These are phyloP conservation scores for Avena insularis DNA, from an alignment of 176 grass and related monocot genomes.

Conservation along the genomic window DNA sequence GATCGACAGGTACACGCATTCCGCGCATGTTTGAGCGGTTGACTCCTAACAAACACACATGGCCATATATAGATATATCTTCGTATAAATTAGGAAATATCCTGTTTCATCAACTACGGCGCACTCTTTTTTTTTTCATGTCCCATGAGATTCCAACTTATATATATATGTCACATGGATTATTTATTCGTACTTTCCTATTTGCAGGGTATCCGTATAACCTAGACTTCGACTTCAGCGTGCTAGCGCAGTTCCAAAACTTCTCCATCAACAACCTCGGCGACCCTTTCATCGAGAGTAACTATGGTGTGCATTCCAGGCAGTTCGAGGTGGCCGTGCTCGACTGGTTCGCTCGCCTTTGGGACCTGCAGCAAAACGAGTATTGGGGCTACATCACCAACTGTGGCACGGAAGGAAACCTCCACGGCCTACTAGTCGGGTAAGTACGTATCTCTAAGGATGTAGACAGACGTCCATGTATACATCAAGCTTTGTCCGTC, in stretches of 20 bases:
- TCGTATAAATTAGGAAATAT: too few species aligned
- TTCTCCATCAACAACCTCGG: constrained; percentile 57
- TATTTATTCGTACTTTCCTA: background rate
- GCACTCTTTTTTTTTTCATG: background rate
- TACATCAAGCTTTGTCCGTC: too few species aligned
- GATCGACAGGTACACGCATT: too few species aligned
- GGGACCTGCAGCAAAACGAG: constrained; percentile 30
- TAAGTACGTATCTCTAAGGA: too few species aligned
- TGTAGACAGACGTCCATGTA: too few species aligned
- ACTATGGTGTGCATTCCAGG: constrained; percentile 61
- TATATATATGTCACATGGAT: background rate
- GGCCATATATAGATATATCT: too few species aligned
- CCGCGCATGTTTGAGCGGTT: too few species aligned
- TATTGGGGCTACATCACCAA: constrained; percentile 68
- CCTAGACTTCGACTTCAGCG: constrained; percentile 51
- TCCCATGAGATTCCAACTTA: background rate
- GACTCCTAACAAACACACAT: too few species aligned
- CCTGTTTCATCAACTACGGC: background rate
- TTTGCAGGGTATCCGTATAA: constrained; percentile 53
- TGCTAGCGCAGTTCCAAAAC: constrained; percentile 22
- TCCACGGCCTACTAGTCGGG: background rate
- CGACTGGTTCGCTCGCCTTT: constrained; percentile 63
- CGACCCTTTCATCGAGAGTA: constrained; percentile 66
- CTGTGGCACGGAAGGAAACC: constrained; percentile 56
- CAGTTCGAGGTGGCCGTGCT: constrained; percentile 52